These are phyloP conservation scores for Cichorium intybus DNA, from an alignment of 140 eudicot genomes.

Conservation along the genomic window DNA sequence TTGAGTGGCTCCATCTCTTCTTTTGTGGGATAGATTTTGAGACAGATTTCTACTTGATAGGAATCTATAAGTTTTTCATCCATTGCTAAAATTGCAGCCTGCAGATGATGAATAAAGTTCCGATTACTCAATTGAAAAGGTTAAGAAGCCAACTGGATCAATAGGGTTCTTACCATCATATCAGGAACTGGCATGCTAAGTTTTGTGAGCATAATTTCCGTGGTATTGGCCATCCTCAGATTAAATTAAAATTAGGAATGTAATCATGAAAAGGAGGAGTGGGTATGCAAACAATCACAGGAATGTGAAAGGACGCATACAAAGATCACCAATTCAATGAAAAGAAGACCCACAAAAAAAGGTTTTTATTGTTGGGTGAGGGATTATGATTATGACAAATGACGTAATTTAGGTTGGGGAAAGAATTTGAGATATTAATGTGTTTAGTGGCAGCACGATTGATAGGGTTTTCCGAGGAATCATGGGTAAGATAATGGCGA, in stretches of 20 bases:
- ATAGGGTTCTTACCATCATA: constrained; percentile 58
- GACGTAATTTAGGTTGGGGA: constrained; percentile 22
- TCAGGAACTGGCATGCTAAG: constrained; percentile 84
- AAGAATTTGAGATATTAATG: constrained; percentile 7
- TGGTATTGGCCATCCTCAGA: constrained; percentile 67
- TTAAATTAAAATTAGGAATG: constrained; percentile 25
- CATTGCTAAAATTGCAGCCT: constrained; percentile 71
- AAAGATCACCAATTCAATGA: background rate
- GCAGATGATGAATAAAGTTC: background rate
- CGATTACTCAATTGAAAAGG: background rate
- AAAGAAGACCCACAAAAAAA: background rate
- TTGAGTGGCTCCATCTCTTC: constrained; percentile 63
- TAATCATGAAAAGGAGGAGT: background rate
- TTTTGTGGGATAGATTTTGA: constrained; percentile 55
- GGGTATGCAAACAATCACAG: background rate
- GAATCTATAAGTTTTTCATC: constrained; percentile 50
- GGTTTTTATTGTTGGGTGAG: background rate
- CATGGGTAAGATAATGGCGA: constrained; percentile 2
- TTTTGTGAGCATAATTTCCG: constrained; percentile 77
- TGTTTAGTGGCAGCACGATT: constrained; percentile 29
- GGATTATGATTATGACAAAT: background rate
- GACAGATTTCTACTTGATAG: constrained; percentile 54
- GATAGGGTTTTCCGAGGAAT: constrained; percentile 29
- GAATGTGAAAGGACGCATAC: background rate
- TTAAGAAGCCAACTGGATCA: background rate